phyloP scores from a whole-genome alignment of 2,329 filamentous ascomycete genomes.

The Monosporascus cannonballus region DNA sequence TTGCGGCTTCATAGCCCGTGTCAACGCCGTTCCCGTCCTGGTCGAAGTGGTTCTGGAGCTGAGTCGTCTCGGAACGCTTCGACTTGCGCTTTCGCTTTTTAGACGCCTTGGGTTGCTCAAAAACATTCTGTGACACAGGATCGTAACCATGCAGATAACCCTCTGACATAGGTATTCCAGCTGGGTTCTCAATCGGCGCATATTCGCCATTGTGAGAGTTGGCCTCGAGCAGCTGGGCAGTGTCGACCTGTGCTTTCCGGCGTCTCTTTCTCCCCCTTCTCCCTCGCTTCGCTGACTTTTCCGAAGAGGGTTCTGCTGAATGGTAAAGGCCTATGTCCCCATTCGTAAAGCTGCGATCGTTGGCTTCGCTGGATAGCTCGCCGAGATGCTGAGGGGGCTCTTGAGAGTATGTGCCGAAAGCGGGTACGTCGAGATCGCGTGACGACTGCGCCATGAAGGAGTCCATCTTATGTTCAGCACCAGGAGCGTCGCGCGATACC shows the following conservation, averaged over 20 bases:
- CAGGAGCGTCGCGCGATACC: background rate
- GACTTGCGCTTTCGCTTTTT: slow-evolving; percentile 15
- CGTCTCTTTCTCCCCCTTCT: slow-evolving; percentile 2
- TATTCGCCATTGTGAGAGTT: background rate
- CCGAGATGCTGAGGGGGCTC: no score
- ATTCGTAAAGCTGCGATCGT: no score
- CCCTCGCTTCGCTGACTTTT: background rate
- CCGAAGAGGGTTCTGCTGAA: background rate
- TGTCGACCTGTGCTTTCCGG: slow-evolving; percentile 8
- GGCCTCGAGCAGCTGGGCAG: slow-evolving; percentile 4
- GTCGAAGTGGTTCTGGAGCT: background rate
- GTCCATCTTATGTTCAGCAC: background rate
- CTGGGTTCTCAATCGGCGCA: slow-evolving; percentile 1
- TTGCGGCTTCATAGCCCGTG: background rate
- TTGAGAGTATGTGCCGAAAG: background rate
- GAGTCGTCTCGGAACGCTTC: background rate
- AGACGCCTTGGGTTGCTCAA: slow-evolving; percentile 3
- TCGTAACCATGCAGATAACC: background rate
- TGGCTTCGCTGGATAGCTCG: no score
- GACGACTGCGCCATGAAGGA: slow-evolving; percentile 1
- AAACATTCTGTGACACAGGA: slow-evolving; percentile 2
- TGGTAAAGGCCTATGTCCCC: background rate
- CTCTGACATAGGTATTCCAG: background rate
- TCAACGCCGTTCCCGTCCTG: background rate
- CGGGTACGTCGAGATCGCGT: background rate